Base-by-base conservation (phyloP, 495 filamentous ascomycete species). In the Echria macrotheca region DNA sequence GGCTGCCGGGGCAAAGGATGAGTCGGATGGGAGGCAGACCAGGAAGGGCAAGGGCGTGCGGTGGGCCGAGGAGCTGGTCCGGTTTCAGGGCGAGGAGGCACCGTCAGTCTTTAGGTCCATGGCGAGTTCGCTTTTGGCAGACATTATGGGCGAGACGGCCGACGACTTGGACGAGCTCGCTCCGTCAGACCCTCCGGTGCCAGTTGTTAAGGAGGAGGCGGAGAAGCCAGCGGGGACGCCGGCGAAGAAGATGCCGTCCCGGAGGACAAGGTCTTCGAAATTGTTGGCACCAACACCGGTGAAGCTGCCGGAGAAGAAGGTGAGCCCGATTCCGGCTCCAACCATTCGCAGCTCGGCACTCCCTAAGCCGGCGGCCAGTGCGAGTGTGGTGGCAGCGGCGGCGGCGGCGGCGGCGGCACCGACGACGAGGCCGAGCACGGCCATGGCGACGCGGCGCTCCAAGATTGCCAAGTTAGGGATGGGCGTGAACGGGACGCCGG, bases 401-500 rank as follows among this genome's bases (percentile, higher is more conserved):
- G 26, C 48, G 5, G 9, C 51, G 11, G 24, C 31, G 0, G 5
- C 43, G 18, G 18, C 31, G 24, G 18, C 23, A 8, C 15, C 53
- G 33, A 17, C 53, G 4, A 19, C 43, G 4, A 36, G 14, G 19
- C 3, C 49, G 2, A 40, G 21, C 10, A 17, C 48, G 7, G 45
- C 39, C 0, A 61, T 55, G 59, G 54, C 54, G 1, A 58, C 62
- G 15, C 49, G 61, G n/a, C 44, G 58, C 31, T 49, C 55, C 15
- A 48, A 52, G 45, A 52, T 66, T 40, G 48, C 58, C 25, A 57
- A 49, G 35, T 19, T 68, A 50, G 62, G 60, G 9, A 64, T 67
- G 64, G 55, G 57, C n/a, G 60, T 44, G 4, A 67, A 67, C 22
- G 65, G 65, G 12, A 68, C 63, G 9, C 65, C 65, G 7, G 63